Base-by-base conservation (phyloP, 495 filamentous ascomycete species). In the Lasiosphaeris hirsuta region DNA sequence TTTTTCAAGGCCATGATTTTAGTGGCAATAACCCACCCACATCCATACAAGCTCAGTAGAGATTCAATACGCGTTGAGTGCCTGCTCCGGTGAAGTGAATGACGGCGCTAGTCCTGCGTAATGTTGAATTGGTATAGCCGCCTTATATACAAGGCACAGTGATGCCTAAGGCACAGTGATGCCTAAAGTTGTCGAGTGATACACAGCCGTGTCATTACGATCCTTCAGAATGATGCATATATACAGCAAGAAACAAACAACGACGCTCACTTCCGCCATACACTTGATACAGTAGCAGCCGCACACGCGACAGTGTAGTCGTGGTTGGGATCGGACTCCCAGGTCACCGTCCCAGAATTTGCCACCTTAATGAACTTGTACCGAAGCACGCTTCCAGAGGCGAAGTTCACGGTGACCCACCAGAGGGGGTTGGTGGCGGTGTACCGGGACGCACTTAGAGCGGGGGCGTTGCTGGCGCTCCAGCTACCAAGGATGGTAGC, bases 331-430 rank as follows among this genome's bases (percentile, higher is more conserved):
- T 85, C 82, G 14, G 76, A 74, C 63, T 89, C 85, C 87, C 86
- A 89, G 5, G 66, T 71, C 4, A 88, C 72, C 0, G 71, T 66
- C 13, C 85, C 83, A 60, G 81, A 76, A 10, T 69, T 73, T 57
- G 76, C 76, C 44, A 84, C 71, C 17, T 81, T 81, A 59, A 90
- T 82, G 61, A 84, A 90, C 69, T 90, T 90, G 64, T 90, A 90
- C 62, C 86, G 59, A 14, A 89, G 72, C 3, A 60, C 66, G 23
- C 72, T 73, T 0, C 83, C 83, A 0, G 79, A 76, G 0, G 79
- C 65, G 1, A 88, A 57, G 4, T 59, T 70, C 3, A 86, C 58
- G 0, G 78, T 79, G 0, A 59, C 81, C 37, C 58, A 78, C 86
- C 86, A 89, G 10, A 86, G 53, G 1, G 81, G 80, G 60, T 86